Base-by-base conservation (phyloP, 2,329 filamentous ascomycete genomes). In the Colletotrichum sp. region DNA sequence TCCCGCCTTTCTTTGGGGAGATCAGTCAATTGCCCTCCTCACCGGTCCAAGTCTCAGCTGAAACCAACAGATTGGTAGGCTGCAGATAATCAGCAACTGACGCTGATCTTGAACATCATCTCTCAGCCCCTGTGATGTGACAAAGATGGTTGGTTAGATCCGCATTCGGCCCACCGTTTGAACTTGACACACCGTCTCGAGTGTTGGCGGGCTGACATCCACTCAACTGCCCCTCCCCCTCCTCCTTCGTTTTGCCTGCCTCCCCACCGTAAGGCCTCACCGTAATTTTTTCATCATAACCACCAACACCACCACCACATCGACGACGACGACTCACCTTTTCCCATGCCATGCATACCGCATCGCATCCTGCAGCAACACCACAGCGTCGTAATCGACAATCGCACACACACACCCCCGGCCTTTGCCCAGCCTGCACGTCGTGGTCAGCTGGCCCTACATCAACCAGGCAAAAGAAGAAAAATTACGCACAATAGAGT, bases 381-480 rank as follows among this genome's bases (percentile, higher is more conserved):
- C 28, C 57, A n/a, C 34, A 55, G 61, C 48, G 32, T 59, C 34
- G 61, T 32, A 30, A 32, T 30, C 43, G 57, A 32, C 16, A n/a
- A 39, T 16, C 36, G 24, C 21, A 30, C 55, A 43, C 55, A 43
- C 39, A 10, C 39, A 8, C 68, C 72, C 72, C 69, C 7, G 72
- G 26, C 24, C 30, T 43, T 39, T n/a, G 63, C 68, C 69, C 24
- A 75, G 68, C 21, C 68, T 75, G 72, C 72, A 72, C 64, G 55
- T 67, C 63, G 55, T 55, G 68, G 72, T 75, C 72, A 75, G 72
- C 72, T 75, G 63, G 30, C 63, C 68, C 34, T 63, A 43, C 52
- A 18, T 48, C 55, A 70, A 32, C 32, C 69, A 36, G 9, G n/a
- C 60, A 34, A 36, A 32, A 70, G 8, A 69, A 61, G 55, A 30